These are phyloP conservation scores for Cyclostephanos tholiformis DNA, from an alignment of 108 stramenopile genomes.

Conservation along the genomic window DNA sequence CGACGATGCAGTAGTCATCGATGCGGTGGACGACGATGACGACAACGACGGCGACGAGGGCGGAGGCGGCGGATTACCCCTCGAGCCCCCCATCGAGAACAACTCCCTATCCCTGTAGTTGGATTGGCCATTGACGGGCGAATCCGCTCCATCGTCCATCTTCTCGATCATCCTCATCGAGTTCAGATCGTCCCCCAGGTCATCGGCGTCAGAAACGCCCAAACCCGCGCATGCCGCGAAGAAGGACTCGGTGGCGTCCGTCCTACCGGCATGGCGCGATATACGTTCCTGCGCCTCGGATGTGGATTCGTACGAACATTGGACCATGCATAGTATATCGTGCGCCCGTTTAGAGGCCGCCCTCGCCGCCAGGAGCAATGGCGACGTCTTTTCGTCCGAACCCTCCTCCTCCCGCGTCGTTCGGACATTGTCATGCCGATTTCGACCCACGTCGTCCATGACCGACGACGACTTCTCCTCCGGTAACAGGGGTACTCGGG, in stretches of 20 bases:
- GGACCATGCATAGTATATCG: slow-evolving; percentile 22
- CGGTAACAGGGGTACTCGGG: slow-evolving; percentile 20
- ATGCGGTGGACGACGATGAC: slow-evolving; percentile 11
- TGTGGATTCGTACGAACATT: slow-evolving; percentile 13
- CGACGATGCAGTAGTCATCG: slow-evolving; percentile 17
- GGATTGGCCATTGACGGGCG: slow-evolving; percentile 1
- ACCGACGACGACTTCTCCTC: slow-evolving; percentile 24
- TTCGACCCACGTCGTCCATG: background rate
- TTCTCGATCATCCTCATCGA: background rate
- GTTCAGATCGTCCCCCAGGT: background rate
- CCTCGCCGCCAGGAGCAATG: slow-evolving; percentile 3
- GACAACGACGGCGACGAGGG: slow-evolving; percentile 6
- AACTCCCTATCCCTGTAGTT: background rate
- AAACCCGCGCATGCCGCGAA: slow-evolving; percentile 34
- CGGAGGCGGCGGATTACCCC: background rate
- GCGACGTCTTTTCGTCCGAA: background rate
- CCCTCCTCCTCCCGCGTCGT: background rate
- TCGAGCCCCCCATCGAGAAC: slow-evolving; percentile 1
- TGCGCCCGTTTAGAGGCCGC: slow-evolving; percentile 25
- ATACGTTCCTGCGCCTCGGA: background rate
- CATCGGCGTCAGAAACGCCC: background rate
- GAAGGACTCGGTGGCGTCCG: slow-evolving; percentile 35
- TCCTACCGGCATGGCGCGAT: background rate
- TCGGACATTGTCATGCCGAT: too few relatives aligned
- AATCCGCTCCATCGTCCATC: slow-evolving; percentile 2